These are phyloP conservation scores for Millerozyma miso DNA, from an alignment of 805 yeast species.

Conservation along the genomic window DNA sequence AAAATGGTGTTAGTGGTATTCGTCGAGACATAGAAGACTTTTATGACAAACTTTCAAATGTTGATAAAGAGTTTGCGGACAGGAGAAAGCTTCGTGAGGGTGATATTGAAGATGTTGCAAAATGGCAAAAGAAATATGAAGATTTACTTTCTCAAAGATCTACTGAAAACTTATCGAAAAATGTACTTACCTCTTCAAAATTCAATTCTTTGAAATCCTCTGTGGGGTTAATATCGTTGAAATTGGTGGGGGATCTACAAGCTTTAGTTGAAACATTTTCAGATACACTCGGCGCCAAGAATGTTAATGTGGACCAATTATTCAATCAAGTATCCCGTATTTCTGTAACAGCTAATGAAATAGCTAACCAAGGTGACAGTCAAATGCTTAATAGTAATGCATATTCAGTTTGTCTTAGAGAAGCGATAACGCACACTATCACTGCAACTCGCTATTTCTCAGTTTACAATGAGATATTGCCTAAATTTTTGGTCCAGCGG, in stretches of 20 bases:
- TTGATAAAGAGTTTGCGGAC: constrained; percentile 14
- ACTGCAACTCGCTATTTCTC: constrained; percentile 75
- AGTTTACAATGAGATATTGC: constrained; percentile 58
- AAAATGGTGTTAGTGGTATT: background rate
- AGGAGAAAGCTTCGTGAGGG: constrained; percentile 6
- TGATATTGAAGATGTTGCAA: constrained; percentile 26
- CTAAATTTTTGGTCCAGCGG: constrained; percentile 66
- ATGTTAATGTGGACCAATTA: constrained; percentile 33
- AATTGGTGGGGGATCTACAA: constrained; percentile 43
- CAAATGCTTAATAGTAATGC: constrained; percentile 26
- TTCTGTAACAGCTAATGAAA: constrained; percentile 42
- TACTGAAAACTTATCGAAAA: constrained; percentile 15
- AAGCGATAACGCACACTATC: constrained; percentile 68
- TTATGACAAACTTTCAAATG: constrained; percentile 24
- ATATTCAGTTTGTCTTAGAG: constrained; percentile 49
- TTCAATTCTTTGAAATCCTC: constrained; percentile 27
- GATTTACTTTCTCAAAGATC: constrained; percentile 38
- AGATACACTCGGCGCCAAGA: constrained; percentile 22
- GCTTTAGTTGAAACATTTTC: constrained; percentile 46
- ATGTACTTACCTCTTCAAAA: constrained; percentile 16
- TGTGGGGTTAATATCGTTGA: constrained; percentile 45
- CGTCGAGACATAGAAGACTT: constrained; percentile 13
- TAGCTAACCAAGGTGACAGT: constrained; percentile 30
- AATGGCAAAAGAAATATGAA: constrained; percentile 51
- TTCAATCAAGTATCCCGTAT: constrained; percentile 51